Evolutionary conservation across 73 alveolate genomes (phyloP).

Genomic region (Uronychia binucleata): DNA sequence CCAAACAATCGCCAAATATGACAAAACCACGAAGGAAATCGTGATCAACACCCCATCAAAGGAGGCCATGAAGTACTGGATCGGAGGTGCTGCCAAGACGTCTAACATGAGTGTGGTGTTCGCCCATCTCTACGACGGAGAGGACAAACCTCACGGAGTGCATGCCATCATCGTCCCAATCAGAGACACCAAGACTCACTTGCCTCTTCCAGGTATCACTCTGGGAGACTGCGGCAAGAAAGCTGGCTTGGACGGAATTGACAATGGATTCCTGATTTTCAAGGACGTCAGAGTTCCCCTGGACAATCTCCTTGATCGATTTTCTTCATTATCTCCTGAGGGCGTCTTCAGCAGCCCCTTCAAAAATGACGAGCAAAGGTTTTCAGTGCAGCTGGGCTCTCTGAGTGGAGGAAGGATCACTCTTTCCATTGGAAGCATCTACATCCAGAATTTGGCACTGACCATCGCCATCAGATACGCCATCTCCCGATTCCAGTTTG

Average conservation of each 20-base stretch:
- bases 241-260: slow-evolving; percentile 79
- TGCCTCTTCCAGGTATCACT: slow-evolving; percentile 68
- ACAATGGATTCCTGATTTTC: slow-evolving; percentile 82
- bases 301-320: slow-evolving; percentile 70
- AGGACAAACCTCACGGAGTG: slow-evolving; percentile 73
- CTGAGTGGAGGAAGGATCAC: slow-evolving; percentile 28
- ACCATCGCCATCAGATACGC: slow-evolving; percentile 70
- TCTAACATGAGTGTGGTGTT: slow-evolving; percentile 72
- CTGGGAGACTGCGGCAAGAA: slow-evolving; percentile 92
- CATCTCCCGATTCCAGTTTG: slow-evolving; percentile 53
- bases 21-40: slow-evolving; percentile 61
- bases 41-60: slow-evolving; percentile 79
- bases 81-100: slow-evolving; percentile 79
- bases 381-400: slow-evolving; percentile 18
- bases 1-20: slow-evolving; percentile 80
- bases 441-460: not conserved
- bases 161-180: slow-evolving; percentile 78
- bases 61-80: slow-evolving; percentile 76
- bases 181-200: slow-evolving; percentile 71
- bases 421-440: slow-evolving; percentile 4
- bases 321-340: slow-evolving; percentile 60
- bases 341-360: slow-evolving; percentile 63
- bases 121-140: slow-evolving; percentile 62
- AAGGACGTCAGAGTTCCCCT: slow-evolving; percentile 70
- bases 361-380: slow-evolving; percentile 73